Conservation (phyloP, 139 green algal genomes). For the Chlorella ohadii region DNA sequence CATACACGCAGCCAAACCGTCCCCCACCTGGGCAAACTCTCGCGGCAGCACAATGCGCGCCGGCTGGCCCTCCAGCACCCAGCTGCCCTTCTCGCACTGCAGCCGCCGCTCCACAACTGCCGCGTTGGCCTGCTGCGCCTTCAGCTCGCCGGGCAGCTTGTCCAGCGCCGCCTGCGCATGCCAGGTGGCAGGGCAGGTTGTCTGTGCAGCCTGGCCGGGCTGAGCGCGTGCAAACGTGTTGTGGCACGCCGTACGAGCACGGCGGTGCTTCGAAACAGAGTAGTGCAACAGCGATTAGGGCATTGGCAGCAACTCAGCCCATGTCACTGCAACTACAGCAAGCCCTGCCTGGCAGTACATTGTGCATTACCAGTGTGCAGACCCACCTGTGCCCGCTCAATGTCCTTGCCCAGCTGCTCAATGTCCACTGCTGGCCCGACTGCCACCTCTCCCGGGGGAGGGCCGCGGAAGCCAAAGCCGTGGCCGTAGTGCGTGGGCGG, state of each 20-base stretch:
- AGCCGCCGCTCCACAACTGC: conserved; percentile 43
- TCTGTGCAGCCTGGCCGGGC: too few species aligned
- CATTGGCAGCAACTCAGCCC: too few species aligned
- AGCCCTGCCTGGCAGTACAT: too few species aligned
- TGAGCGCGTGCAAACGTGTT: too few species aligned
- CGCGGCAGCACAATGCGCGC: neutral
- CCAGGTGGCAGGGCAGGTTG: neutral
- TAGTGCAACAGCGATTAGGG: too few species aligned
- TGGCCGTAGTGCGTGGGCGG: neutral
- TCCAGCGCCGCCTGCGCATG: conserved; percentile 48
- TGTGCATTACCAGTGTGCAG: too few species aligned
- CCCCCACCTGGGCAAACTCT: conserved; percentile 27
- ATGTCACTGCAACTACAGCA: too few species aligned
- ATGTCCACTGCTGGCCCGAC: conserved; percentile 11
- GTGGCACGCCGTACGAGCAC: too few species aligned
- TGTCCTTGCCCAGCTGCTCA: conserved; percentile 41
- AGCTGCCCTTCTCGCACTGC: conserved; percentile 8
- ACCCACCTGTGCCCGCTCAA: conserved; percentile 36
- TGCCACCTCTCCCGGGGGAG: neutral
- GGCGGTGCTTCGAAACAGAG: too few species aligned
- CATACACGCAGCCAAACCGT: too few species aligned
- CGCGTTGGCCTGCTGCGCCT: conserved; percentile 54
- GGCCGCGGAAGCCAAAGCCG: neutral
- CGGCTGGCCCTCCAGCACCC: neutral
- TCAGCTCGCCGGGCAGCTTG: conserved; percentile 56